Base-by-base conservation (phyloP, 2,329 filamentous ascomycete genomes). In the Pseudogymnoascus sp. region DNA sequence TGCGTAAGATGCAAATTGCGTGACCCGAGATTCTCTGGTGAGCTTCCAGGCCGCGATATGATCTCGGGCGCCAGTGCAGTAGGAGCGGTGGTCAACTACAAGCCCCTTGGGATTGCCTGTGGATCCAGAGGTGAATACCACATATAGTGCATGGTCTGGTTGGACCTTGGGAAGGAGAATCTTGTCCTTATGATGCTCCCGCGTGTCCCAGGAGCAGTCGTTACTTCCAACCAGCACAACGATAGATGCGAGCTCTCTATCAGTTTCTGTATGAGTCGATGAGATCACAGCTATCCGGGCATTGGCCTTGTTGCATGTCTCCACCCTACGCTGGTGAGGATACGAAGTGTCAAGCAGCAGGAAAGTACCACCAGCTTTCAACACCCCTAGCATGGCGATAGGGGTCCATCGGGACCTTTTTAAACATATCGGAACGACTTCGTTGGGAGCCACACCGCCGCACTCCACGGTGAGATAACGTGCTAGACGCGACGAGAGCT, bases 271-370 rank as follows among this genome's bases (percentile, higher is more conserved):
- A 36, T 61, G 31, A 17, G 19, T 33, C 23, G 47, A 28, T n/a
- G 60, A 47, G 60, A 40, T 38, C 38, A 62, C 17, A 50, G 42
- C 26, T 23, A 62, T 28, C 23, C 21, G 19, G n/a, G 35, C 38
- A n/a, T 50, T 26, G 23, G 26, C 23, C 17, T 62, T 40, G 11
- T 28, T 8, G 23, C 42, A 35, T 23, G 42, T 42, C 17, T 44
- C 21, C 60, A 68, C 64, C 1, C 71, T 64, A 19, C 74, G 70
- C 1, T 65, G 67, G n/a, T 66, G 64, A 10, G 71, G 70, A 42
- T 73, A 66, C 10, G 62, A 68, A 17, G 71, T 66, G 50, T 72
- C 69, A 10, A 73, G 47, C 11, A 70, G 67, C n/a, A 74, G 68
- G 21, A 69, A 72, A 11, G 69, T 68, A 40, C 65, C 70, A 3